phyloP scores from a whole-genome alignment of 129 eudicot species.

The Oenanthe sinensis region DNA sequence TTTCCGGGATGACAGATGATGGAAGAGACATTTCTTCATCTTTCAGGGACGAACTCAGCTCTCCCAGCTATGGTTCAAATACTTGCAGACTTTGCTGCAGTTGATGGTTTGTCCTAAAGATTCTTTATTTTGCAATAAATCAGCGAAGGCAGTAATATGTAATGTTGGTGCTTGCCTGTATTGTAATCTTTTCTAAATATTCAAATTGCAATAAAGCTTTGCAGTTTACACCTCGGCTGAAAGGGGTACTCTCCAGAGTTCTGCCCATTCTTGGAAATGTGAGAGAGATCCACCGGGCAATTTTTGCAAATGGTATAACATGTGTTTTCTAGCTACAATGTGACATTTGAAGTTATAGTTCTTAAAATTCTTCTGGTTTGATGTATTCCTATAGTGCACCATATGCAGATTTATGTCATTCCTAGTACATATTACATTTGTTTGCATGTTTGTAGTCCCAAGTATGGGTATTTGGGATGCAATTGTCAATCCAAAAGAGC shows the following conservation, averaged over 20 bases:
- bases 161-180: slow-evolving; percentile 12
- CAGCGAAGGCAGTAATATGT: slow-evolving; percentile 3
- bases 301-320: slow-evolving; percentile 79
- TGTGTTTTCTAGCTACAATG: slow-evolving; percentile 10
- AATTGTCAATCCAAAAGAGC: neutral
- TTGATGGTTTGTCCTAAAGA: slow-evolving; percentile 56
- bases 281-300: slow-evolving; percentile 75
- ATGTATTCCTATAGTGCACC: neutral
- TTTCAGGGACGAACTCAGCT: slow-evolving; percentile 77
- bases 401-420: neutral
- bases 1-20: slow-evolving; percentile 54
- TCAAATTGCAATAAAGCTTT: slow-evolving; percentile 44
- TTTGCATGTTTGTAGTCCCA: neutral
- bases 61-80: slow-evolving; percentile 95
- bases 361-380: neutral
- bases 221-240: slow-evolving; percentile 92
- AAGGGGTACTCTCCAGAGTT: slow-evolving; percentile 85
- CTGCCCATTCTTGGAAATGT: slow-evolving; percentile 92
- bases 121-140: slow-evolving; percentile 11
- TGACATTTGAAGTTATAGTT: neutral
- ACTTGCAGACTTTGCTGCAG: slow-evolving; percentile 86
- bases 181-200: slow-evolving; percentile 16
- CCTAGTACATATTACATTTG: neutral
- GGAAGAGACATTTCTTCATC: slow-evolving; percentile 82
- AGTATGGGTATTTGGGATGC: neutral